phyloP scores from a whole-genome alignment of 805 yeast genomes.

The Cephaloascus albidus region DNA sequence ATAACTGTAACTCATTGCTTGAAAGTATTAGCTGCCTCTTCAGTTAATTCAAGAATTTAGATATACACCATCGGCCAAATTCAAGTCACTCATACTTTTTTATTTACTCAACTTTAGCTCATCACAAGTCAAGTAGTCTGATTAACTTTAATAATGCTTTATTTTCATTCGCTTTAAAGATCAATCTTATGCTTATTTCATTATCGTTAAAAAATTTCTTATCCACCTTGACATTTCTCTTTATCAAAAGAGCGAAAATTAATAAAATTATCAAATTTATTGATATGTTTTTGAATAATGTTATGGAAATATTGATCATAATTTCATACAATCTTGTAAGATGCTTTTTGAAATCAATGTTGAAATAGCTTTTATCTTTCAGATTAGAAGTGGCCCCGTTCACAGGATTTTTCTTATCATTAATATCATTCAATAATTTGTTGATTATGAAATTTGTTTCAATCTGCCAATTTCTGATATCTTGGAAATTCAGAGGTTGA shows the following conservation, averaged over 20 bases:
- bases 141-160: background rate
- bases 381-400: background rate
- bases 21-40: too few species aligned
- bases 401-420: background rate
- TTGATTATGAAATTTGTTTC: slow-evolving; percentile 29
- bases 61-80: too few species aligned
- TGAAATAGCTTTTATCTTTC: background rate
- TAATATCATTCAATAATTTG: slow-evolving; percentile 21
- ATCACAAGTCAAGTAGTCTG: too few species aligned
- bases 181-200: background rate
- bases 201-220: background rate
- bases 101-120: too few species aligned
- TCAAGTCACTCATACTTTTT: too few species aligned
- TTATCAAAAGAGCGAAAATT: background rate
- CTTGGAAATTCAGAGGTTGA: slow-evolving; percentile 5
- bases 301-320: background rate
- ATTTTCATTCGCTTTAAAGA: background rate
- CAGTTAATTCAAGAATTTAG: too few species aligned
- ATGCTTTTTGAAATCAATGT: background rate
- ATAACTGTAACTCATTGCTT: too few species aligned
- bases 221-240: background rate
- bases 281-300: background rate
- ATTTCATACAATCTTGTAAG: background rate
- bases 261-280: background rate
- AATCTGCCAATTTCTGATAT: slow-evolving; percentile 31